phyloP scores from a whole-genome alignment of 805 yeast genomes.

The Saccharomyces eubayanus region DNA sequence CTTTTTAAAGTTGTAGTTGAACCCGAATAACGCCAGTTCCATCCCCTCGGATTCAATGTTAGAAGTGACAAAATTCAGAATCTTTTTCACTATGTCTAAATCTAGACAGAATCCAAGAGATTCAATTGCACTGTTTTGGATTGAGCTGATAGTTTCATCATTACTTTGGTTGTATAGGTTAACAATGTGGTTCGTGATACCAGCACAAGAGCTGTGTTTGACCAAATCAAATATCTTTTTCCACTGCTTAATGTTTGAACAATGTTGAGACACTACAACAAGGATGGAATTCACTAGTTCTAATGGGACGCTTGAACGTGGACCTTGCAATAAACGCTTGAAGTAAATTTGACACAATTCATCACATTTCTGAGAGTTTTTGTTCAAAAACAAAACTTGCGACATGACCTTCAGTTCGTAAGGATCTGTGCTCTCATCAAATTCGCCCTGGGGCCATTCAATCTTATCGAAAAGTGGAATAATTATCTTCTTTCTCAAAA shows the following conservation, averaged over 20 bases:
- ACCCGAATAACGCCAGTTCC: slow-evolving; percentile 52
- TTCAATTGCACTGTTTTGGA: slow-evolving; percentile 50
- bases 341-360: slow-evolving; percentile 35
- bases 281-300: slow-evolving; percentile 41
- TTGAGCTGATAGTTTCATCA: slow-evolving; percentile 21
- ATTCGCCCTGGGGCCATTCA: slow-evolving; percentile 31
- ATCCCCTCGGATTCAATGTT: slow-evolving; percentile 47
- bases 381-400: slow-evolving; percentile 18
- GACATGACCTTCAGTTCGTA: slow-evolving; percentile 35
- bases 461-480: slow-evolving; percentile 27
- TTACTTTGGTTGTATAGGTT: slow-evolving; percentile 1
- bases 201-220: slow-evolving; percentile 37
- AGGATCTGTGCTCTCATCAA: slow-evolving; percentile 15
- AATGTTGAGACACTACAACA: slow-evolving; percentile 34
- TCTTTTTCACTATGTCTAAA: slow-evolving; percentile 41
- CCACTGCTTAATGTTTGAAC: slow-evolving; percentile 41
- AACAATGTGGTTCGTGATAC: slow-evolving; percentile 32
- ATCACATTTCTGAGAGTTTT: slow-evolving; percentile 13
- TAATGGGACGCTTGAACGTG: slow-evolving; percentile 43
- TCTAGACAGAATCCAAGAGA: slow-evolving; percentile 45
- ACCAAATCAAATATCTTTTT: slow-evolving; percentile 49
- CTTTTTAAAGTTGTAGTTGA: slow-evolving; percentile 31
- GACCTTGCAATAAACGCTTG: slow-evolving; percentile 47
- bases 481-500: slow-evolving; percentile 2
- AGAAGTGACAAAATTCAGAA: slow-evolving; percentile 48